Base-by-base conservation (phyloP, 257 asterid genomes). In the Plectranthus barbatus region DNA sequence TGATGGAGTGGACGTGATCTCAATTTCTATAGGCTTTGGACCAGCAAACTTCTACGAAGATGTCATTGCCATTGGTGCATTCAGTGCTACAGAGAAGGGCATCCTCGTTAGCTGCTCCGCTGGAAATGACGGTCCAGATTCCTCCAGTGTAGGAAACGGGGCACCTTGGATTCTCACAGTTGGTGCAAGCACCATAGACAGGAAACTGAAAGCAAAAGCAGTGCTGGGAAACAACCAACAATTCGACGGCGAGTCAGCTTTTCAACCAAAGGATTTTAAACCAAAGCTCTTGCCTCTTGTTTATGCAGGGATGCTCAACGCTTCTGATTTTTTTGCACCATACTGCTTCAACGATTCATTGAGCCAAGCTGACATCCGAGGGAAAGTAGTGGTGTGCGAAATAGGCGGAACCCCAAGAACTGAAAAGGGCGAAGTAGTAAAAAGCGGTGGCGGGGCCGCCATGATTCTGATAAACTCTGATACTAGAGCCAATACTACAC, bases 1-100 rank as follows among this genome's bases (percentile, higher is more conserved):
- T 10, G 81, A 79, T 14, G 84, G 84, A 9, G 84, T 79, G 6
- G 77, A 79, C 33, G 60, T 79, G 20, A 60, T 75, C 23, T 67
- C 81, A 3, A 3, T 75, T 9, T 75, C 81, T 17, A 14, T 75
- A 0, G 75, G 71, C 23, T 3, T 14, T 10, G 4, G 0, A 5
- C 0, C 13, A 1, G 0, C 0, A 1, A 6, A 31, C 0, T 68
- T 72, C 39, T 50, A 13, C 26, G 10, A 29, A 4, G 51, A 68
- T 24, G 0, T 1, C 33, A 24, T 52, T 1, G 78, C 81, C 0
- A 18, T 76, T 0, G 81, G 72, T 0, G 64, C 81, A 1, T 76
- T 62, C 23, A 54, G 72, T 3, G 78, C 78, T 0, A 42, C 72
- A 62, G 69, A 49, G 33, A 69, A 37, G 56, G 73, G 76, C 0